Conservation (phyloP, 148 eudicot genomes). For the Camellia granthamiana region DNA sequence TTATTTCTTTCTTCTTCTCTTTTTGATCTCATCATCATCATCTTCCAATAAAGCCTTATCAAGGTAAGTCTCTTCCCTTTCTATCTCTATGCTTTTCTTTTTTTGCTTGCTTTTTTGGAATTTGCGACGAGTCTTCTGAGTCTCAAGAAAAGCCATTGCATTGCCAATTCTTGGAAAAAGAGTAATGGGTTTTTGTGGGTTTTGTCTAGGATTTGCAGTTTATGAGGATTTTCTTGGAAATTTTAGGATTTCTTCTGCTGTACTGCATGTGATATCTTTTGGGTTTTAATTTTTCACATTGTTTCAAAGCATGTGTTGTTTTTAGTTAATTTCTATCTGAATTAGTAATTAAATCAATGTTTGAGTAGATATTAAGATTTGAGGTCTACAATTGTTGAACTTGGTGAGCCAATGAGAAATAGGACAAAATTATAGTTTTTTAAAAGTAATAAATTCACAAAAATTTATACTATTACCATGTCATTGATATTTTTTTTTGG, state of each 20-base stretch:
- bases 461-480: background rate
- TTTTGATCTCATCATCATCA: too few species aligned
- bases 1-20: background rate
- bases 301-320: background rate
- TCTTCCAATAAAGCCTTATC: background rate
- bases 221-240: background rate
- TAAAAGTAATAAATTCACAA: background rate
- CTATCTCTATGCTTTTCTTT: background rate
- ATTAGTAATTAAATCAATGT: background rate
- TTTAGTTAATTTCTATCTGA: background rate
- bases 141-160: background rate
- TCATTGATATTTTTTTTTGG: background rate
- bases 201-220: background rate
- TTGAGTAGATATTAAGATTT: background rate
- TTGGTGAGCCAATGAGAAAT: background rate
- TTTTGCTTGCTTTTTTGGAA: background rate
- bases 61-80: background rate
- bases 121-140: background rate
- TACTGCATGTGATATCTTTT: background rate
- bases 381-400: background rate
- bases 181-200: background rate
- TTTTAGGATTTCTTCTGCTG: background rate
- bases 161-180: background rate
- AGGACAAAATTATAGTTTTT: background rate
- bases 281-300: background rate